phyloP scores from a whole-genome alignment of 768 basidiomycete genomes.

The Mycena indigotica region DNA sequence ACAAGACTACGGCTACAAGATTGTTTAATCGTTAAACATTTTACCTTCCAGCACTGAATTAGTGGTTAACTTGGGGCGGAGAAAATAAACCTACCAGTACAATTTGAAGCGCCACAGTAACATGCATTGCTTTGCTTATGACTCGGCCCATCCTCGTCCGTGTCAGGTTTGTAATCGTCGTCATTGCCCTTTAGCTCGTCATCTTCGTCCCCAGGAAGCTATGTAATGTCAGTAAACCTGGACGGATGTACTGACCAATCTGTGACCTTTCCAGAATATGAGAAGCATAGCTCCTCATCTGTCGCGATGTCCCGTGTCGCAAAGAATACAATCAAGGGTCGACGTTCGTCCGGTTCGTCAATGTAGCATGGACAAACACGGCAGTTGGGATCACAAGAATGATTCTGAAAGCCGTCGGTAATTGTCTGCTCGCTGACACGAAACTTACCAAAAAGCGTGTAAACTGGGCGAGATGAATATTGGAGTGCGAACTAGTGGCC shows the following conservation, averaged over 20 bases:
- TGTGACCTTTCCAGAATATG: constrained; percentile 55
- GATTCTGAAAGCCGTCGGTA: constrained; percentile 57
- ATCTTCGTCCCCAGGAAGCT: not conserved
- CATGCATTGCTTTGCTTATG: not conserved
- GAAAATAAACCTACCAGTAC: not conserved
- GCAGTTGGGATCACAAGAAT: constrained; percentile 89
- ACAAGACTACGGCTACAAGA: constrained; percentile 1
- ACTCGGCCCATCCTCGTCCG: not conserved
- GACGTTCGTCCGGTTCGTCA: constrained; percentile 72
- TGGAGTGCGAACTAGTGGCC: not conserved
- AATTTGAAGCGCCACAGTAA: not conserved
- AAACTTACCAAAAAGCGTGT: constrained; percentile 81
- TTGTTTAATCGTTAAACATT: constrained; percentile 1
- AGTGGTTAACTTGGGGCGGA: too few relatives aligned
- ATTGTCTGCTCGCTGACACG: not conserved
- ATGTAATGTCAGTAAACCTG: constrained; percentile 3
- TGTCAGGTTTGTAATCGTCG: not conserved
- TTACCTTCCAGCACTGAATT: constrained; percentile 8
- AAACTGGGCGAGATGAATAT: constrained; percentile 52
- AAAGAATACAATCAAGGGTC: constrained; percentile 71
- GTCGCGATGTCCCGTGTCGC: constrained; percentile 62
- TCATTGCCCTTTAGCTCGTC: not conserved
- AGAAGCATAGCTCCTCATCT: constrained; percentile 76
- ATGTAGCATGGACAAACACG: constrained; percentile 72
- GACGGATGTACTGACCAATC: not conserved